Conservation (phyloP, 441 rosid genomes). For the Manihot esculenta region DNA sequence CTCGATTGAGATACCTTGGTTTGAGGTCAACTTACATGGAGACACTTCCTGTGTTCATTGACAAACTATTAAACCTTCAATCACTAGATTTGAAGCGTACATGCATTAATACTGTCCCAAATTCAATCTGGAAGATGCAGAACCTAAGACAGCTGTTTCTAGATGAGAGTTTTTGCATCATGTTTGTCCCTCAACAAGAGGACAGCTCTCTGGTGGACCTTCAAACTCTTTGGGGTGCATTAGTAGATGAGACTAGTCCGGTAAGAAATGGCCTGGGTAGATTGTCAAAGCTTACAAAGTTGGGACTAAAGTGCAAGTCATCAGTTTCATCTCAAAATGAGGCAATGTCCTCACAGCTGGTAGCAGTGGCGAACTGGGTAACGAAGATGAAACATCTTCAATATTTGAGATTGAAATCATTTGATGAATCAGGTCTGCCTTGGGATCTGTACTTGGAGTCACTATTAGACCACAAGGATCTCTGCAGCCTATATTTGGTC, state of each 20-base stretch:
- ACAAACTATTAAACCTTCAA: slow-evolving; percentile 5
- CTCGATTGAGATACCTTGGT: slow-evolving; percentile 13
- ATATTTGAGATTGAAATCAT: neutral
- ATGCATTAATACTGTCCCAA: neutral
- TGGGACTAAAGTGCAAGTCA: neutral
- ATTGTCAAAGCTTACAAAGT: neutral
- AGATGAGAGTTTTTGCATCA: neutral
- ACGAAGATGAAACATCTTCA: neutral
- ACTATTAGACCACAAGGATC: neutral
- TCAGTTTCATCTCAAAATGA: neutral
- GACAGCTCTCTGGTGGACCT: neutral
- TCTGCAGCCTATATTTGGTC: neutral
- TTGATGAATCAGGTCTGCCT: too few species aligned
- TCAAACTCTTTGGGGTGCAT: too few species aligned
- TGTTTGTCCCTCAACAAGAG: neutral
- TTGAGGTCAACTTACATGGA: slow-evolving; percentile 13
- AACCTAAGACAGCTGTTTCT: neutral
- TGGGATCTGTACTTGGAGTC: neutral
- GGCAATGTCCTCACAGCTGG: neutral
- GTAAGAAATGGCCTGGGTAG: neutral
- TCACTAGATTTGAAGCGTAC: slow-evolving; percentile 10
- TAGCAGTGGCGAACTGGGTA: neutral
- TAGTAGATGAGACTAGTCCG: neutral
- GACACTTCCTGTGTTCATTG: neutral
- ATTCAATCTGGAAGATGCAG: neutral